These are phyloP conservation scores for Xylogone sp. DNA, from an alignment of 2,329 filamentous ascomycete genomes.

Conservation along the genomic window DNA sequence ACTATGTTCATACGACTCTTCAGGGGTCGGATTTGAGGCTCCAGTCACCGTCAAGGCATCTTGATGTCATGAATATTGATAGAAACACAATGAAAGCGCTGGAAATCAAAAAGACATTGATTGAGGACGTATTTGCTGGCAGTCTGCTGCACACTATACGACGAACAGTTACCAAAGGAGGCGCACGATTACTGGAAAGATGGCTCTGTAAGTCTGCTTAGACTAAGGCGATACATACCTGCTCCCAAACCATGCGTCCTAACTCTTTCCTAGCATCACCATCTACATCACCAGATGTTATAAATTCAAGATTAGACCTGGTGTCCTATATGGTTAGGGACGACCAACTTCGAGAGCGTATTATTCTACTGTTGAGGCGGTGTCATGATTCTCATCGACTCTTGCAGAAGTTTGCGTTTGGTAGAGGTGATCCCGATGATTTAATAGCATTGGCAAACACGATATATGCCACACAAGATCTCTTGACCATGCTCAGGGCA, in stretches of 20 bases:
- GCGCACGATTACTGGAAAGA: slow-evolving; percentile 76
- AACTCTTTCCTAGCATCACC: slow-evolving; percentile 55
- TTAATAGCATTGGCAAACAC: slow-evolving; percentile 79
- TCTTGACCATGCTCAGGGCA: slow-evolving; percentile 46
- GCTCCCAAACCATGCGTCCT: slow-evolving; percentile 13
- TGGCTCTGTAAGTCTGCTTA: slow-evolving; percentile 62
- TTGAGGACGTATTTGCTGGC: slow-evolving; percentile 74
- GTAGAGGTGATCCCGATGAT: slow-evolving; percentile 88
- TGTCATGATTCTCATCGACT: slow-evolving; percentile 86
- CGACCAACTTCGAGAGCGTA: slow-evolving; percentile 63
- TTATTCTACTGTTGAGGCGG: slow-evolving; percentile 64
- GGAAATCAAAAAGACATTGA: slow-evolving; percentile 82
- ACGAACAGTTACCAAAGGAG: slow-evolving; percentile 86
- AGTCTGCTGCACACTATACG: slow-evolving; percentile 88
- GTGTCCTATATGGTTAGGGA: slow-evolving; percentile 71
- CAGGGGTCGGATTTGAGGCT: slow-evolving; percentile 76
- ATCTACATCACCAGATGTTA: slow-evolving; percentile 78
- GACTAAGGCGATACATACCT: background rate
- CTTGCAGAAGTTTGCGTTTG: slow-evolving; percentile 90
- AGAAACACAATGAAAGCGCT: slow-evolving; percentile 85
- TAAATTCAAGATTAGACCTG: slow-evolving; percentile 76
- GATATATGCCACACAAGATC: slow-evolving; percentile 67
- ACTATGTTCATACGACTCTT: slow-evolving; percentile 78
- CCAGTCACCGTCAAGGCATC: slow-evolving; percentile 74
- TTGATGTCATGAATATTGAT: slow-evolving; percentile 86